Base-by-base conservation (phyloP, 345 rosid species). In the Murraya paniculata region DNA sequence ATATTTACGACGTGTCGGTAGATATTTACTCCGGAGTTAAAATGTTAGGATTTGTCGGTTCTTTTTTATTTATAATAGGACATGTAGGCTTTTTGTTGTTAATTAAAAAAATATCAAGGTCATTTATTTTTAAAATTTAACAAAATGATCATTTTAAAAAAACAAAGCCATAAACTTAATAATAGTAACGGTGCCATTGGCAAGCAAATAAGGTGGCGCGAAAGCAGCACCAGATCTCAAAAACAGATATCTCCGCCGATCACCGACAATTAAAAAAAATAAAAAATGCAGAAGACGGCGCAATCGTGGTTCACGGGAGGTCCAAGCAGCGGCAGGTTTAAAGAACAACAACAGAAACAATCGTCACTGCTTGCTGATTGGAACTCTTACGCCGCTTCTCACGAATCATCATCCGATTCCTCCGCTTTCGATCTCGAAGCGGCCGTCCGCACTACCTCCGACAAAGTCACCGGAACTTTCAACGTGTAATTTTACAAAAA, bases 381-480 rank as follows among this genome's bases (percentile, higher is more conserved):
- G 91, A 87, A 86, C 74, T 82, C 88, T 11, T 89, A 89, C 64
- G 80, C 90, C 41, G 78, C 92, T n/a, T 80, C 90, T 16, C 88
- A 83, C 61, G 85, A 86, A 25, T 50, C 22, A 53, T 53, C 57
- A 18, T 5, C 85, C 68, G 77, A 73, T 24, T 68, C 81, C 25
- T 77, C 61, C 36, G 85, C 73, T 0, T 86, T 89, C 70, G 91
- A 89, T 85, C 81, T 89, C 65, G 91, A 88, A 78, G 73, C 92
- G 48, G 88, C 92, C 4, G 86, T 79, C 69, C 85, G 82, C 30
- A 76, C 79, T 22, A 81, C 87, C 74, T 36, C 70, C 70, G 84
- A 79, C 39, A 86, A 77, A 55, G 77, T 85, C 80, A 36, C 80
- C 61, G 86, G 80, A 65, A 81, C 86, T 36, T 72, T 86, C 77